Percentiles rank a stretch among this genome's conserved stretches.
Conservation (phyloP, 2,329 filamentous ascomycete genomes). For the Myriosclerotinia duriaeana region DNA sequence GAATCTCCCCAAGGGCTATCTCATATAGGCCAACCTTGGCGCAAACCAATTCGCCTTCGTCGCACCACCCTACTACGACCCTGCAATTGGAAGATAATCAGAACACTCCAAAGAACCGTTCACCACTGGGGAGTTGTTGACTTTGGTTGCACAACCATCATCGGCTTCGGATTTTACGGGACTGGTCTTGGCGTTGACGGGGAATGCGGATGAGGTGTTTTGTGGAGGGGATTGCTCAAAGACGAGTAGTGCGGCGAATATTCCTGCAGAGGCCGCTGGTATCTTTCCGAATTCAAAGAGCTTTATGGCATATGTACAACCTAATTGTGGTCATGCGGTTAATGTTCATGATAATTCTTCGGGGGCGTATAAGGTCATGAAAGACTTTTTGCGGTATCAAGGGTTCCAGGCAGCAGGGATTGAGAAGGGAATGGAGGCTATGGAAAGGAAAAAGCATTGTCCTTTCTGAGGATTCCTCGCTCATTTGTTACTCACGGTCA, state of each 20-base stretch:
- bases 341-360: constrained; percentile 17
- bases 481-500: background rate
- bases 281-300: constrained; percentile 7
- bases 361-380: constrained; percentile 20
- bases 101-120: constrained; percentile 5
- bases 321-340: constrained; percentile 7
- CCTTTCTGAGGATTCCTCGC: background rate
- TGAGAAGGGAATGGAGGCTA: too few species aligned
- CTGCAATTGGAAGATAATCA: background rate
- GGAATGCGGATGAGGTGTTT: constrained; percentile 13
- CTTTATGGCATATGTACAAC: background rate
- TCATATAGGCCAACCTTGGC: constrained; percentile 18
- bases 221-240: constrained; percentile 11
- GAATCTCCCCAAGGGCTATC: constrained; percentile 7
- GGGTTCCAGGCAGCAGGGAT: background rate
- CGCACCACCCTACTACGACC: constrained; percentile 15
- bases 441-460: too few species aligned
- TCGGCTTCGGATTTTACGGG: constrained; percentile 9
- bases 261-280: background rate
- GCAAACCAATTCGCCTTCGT: constrained; percentile 19
- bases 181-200: constrained; percentile 1
- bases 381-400: constrained; percentile 8
- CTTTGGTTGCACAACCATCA: background rate
- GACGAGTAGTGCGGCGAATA: background rate
- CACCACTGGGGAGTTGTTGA: constrained; percentile 5